These are phyloP conservation scores for Fusarium transvaalense DNA, from an alignment of 2,329 filamentous ascomycete genomes.

Conservation along the genomic window DNA sequence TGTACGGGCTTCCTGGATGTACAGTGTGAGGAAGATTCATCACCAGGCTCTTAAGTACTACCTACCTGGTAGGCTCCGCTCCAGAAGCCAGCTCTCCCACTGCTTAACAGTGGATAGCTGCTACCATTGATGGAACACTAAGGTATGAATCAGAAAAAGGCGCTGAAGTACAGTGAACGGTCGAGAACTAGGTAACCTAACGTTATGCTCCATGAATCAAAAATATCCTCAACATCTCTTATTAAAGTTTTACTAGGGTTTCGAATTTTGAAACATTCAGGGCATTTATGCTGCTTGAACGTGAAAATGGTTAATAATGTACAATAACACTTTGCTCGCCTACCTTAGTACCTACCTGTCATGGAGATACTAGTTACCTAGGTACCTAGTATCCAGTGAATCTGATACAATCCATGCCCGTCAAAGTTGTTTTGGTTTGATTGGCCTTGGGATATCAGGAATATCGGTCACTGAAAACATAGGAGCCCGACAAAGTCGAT, in stretches of 20 bases:
- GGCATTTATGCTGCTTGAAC: neutral
- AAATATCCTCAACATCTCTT: neutral
- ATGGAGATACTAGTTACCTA: too few relatives aligned
- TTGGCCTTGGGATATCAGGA: neutral
- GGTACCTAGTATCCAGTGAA: neutral
- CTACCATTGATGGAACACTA: neutral
- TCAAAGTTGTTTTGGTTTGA: neutral
- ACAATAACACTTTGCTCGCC: neutral
- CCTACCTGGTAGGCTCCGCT: too few relatives aligned
- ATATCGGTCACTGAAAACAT: neutral
- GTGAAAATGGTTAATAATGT: neutral
- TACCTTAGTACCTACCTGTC: too few relatives aligned
- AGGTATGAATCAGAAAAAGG: slow-evolving; percentile 9
- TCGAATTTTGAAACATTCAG: neutral
- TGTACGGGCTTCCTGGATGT: neutral
- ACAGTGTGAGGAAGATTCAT: neutral
- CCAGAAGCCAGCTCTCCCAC: slow-evolving; percentile 7
- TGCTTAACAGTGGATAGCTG: slow-evolving; percentile 23
- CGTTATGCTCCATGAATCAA: neutral
- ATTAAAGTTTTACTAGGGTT: slow-evolving; percentile 8
- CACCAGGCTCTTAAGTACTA: too few relatives aligned
- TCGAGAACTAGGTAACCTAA: neutral
- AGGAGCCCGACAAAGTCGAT: neutral
- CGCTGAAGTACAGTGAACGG: slow-evolving; percentile 16
- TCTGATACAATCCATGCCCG: neutral